Percentiles rank a stretch among this genome's conserved stretches.
Evolutionary conservation across 805 yeast genomes (phyloP).

Genomic region (Citeromyces matritensis): DNA sequence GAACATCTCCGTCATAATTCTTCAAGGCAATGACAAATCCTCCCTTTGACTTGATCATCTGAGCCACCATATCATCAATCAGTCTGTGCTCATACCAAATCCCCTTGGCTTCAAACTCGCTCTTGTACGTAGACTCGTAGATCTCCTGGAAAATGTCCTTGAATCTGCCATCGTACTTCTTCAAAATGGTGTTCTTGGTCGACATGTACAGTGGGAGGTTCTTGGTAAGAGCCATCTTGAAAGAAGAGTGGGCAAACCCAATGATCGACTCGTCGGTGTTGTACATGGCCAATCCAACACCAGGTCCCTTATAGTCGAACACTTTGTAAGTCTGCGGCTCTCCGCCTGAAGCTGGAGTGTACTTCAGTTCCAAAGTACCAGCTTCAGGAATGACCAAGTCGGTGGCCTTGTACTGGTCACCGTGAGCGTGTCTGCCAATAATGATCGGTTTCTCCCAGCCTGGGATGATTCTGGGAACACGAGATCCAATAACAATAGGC

Average conservation of each 20-base stretch:
- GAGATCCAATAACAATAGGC: conserved; percentile 59
- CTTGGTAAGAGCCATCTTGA: conserved; percentile 55
- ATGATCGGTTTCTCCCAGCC: conserved; percentile 75
- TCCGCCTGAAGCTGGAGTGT: conserved; percentile 47
- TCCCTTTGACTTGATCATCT: conserved; percentile 75
- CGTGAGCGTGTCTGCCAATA: conserved; percentile 78
- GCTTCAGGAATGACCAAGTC: conserved; percentile 53
- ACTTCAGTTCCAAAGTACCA: conserved; percentile 52
- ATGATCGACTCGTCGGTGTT: conserved; percentile 66
- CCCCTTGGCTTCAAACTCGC: conserved; percentile 41
- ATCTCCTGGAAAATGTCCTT: conserved; percentile 65
- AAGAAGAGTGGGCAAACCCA: conserved; percentile 72
- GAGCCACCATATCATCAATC: conserved; percentile 83
- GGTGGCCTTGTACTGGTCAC: conserved; percentile 76
- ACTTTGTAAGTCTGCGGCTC: conserved; percentile 32
- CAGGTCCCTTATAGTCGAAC: conserved; percentile 47
- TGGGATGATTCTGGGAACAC: conserved; percentile 64
- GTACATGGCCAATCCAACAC: conserved; percentile 75
- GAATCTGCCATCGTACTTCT: conserved; percentile 72
- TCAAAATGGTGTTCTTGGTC: conserved; percentile 70
- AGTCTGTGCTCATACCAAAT: conserved; percentile 69
- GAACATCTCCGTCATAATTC: conserved; percentile 80
- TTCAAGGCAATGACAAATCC: conserved; percentile 72
- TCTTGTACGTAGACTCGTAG: conserved; percentile 41
- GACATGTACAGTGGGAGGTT: conserved; percentile 52